Conservation (phyloP, 2,329 filamentous ascomycete genomes). For the Geosmithia morbida region DNA sequence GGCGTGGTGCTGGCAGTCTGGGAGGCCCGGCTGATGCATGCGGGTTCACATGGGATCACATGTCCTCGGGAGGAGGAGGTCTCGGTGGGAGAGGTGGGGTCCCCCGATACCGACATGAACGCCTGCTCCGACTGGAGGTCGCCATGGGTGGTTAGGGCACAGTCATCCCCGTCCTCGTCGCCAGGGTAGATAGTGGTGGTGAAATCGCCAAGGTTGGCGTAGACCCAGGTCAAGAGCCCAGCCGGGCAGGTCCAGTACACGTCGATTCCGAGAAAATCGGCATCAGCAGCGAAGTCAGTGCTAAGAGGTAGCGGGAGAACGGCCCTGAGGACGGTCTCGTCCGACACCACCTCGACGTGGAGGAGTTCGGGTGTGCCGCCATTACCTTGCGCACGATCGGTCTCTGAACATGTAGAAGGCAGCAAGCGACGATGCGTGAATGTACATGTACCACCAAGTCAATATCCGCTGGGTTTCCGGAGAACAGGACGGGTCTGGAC, state of each 20-base stretch:
- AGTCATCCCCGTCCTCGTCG: slow-evolving; percentile 17
- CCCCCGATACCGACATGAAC: slow-evolving; percentile 32
- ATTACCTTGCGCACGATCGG: slow-evolving; percentile 24
- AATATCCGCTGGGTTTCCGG: slow-evolving; percentile 29
- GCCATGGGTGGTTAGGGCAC: slow-evolving; percentile 29
- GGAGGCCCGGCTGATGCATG: slow-evolving; percentile 16
- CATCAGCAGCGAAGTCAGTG: slow-evolving; percentile 20
- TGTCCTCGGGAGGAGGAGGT: slow-evolving; percentile 37
- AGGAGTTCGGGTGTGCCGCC: slow-evolving; percentile 41
- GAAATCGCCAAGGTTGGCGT: slow-evolving; percentile 38
- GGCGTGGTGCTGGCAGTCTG: slow-evolving; percentile 2
- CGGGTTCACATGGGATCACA: slow-evolving; percentile 21
- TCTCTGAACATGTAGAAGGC: no score
- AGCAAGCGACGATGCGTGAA: no score
- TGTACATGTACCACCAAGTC: slow-evolving; percentile 26
- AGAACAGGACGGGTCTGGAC: slow-evolving; percentile 36
- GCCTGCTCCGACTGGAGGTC: slow-evolving; percentile 32
- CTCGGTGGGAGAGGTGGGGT: slow-evolving; percentile 27
- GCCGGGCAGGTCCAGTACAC: slow-evolving; percentile 6
- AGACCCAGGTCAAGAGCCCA: slow-evolving; percentile 33
- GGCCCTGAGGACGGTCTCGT: slow-evolving; percentile 25
- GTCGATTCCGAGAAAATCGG: slow-evolving; percentile 9
- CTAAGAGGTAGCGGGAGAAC: slow-evolving; percentile 30
- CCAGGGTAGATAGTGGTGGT: slow-evolving; percentile 29
- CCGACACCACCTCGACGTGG: slow-evolving; percentile 32